Conservation (phyloP, 306 rosid genomes). For the Adenanthera pavonina region DNA sequence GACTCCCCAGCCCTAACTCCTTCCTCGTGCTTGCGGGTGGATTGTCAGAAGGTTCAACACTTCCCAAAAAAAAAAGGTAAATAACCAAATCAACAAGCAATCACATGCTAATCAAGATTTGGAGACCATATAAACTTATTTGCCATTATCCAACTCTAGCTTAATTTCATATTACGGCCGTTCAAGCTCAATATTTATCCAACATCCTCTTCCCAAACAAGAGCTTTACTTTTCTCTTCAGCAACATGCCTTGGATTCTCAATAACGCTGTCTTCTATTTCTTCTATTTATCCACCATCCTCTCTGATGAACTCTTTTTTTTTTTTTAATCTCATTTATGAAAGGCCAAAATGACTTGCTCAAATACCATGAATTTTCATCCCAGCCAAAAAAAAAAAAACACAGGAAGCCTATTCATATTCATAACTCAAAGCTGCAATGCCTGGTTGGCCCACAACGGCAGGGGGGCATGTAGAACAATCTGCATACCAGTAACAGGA, state of each 20-base stretch:
- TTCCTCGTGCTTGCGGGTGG: neutral
- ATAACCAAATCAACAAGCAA: neutral
- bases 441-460: conserved; percentile 71
- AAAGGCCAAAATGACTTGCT: neutral
- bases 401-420: neutral
- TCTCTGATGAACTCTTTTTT: too few relatives aligned
- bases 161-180: neutral
- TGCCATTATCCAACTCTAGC: neutral
- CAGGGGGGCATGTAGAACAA: conserved; percentile 62
- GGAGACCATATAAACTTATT: conserved; percentile 16
- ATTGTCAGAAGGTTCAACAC: neutral
- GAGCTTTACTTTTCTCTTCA: too few relatives aligned
- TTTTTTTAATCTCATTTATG: neutral
- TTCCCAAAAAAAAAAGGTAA: neutral
- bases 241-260: too few relatives aligned
- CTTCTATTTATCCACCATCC: too few relatives aligned
- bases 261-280: too few relatives aligned
- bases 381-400: neutral
- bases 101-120: neutral
- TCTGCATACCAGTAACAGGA: conserved; percentile 67
- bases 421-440: conserved; percentile 37
- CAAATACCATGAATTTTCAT: neutral
- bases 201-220: too few relatives aligned
- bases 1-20: too few relatives aligned
- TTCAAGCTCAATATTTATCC: too few relatives aligned